Conservation (phyloP, 805 yeast species). For the Nakazawaea molendinolei region DNA sequence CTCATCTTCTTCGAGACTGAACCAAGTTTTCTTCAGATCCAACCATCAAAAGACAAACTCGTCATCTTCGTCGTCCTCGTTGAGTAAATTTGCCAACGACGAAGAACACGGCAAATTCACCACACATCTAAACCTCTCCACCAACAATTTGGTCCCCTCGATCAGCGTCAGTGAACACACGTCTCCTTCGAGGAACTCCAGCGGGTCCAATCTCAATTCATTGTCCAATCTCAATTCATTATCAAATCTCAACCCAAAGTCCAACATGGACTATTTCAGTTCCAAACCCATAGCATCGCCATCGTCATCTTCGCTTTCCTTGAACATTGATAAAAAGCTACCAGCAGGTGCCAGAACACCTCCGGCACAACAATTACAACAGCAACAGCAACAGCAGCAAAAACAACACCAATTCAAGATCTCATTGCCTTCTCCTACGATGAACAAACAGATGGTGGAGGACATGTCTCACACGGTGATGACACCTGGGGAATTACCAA, state of each 20-base stretch:
- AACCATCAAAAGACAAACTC: conserved; percentile 1
- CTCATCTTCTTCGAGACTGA: neutral
- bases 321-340: conserved; percentile 5
- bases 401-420: conserved; percentile 8
- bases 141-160: conserved; percentile 8
- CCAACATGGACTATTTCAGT: conserved; percentile 7
- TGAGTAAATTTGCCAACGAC: neutral
- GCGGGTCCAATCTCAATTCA: conserved; percentile 6
- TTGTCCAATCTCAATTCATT: no score
- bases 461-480: conserved; percentile 3
- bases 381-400: conserved; percentile 2
- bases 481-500: conserved; percentile 15
- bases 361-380: conserved; percentile 3
- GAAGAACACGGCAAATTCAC: conserved; percentile 11
- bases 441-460: conserved; percentile 7
- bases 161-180: conserved; percentile 8
- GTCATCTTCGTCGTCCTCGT: conserved; percentile 3
- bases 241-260: neutral
- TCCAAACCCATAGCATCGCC: conserved; percentile 1
- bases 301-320: neutral
- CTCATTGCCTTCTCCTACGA: conserved; percentile 5
- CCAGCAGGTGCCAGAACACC: conserved; percentile 15
- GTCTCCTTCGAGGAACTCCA: conserved; percentile 5
- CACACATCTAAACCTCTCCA: conserved; percentile 8
- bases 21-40: neutral